Evolutionary conservation across 257 asterid genomes (phyloP), one percentile per base, ranked within the genome.

Genomic region (Forsythia suspensa): DNA sequence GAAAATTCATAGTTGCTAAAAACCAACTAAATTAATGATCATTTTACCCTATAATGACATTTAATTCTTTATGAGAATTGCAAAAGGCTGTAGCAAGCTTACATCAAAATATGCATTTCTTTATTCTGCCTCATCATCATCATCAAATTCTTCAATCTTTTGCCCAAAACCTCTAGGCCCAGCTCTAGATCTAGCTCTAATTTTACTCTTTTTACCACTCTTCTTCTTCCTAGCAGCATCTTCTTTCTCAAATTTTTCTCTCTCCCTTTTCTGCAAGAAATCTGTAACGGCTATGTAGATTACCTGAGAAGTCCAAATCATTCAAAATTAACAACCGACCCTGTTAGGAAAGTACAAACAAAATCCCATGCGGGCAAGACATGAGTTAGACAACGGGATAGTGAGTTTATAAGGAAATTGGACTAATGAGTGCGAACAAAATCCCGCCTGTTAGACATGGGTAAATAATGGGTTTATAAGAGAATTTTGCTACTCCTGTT

Each of bases 81-180:
- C 38, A 24, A 63, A 61, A 20, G 6, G 37, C 13, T 24, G 16
- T 21, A 63, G 37, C 36, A 63, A 63, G 38, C 70, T 8, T 63
- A 63, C 70, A 24, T 63, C 18, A 63, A 63, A 63, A 63, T 63
- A 16, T 24, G 6, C 16, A 63, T 63, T 29, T 29, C 18, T 21
- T 63, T 63, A 63, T 16, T 46, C 78, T 39, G 59, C 57, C 29
- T 66, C 85, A 39, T 86, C 93, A 52, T 67, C 77, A 44, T 78
- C 89, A 29, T 86, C 89, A 20, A 73, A 79, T 37, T 84, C 89
- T 8, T 84, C 89, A 3, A 86, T 44, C 82, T 89, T 93, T 82
- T 93, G 97, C 0, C 99, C 99, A n/a, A 95, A 95, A 0, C 99
- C 99, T 86, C 87, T 85, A 0, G 99, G 99, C 13, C 96, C 93